Percentiles rank a stretch among this genome's conserved stretches.
These are phyloP conservation scores for Suhomyces prunicola DNA, from an alignment of 805 yeast genomes.

Conservation along the genomic window DNA sequence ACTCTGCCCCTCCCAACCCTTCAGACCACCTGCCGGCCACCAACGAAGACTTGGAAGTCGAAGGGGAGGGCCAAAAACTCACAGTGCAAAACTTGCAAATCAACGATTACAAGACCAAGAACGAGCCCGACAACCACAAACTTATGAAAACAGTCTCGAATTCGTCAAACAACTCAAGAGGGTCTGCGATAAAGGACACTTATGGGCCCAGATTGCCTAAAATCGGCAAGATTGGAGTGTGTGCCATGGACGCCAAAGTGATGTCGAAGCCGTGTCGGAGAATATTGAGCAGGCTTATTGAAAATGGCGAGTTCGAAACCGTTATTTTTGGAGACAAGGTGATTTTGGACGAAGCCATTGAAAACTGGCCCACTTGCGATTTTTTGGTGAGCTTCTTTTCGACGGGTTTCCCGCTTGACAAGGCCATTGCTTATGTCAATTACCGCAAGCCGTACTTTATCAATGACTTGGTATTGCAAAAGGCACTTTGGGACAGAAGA, in stretches of 20 bases:
- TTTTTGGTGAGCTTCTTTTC: conserved; percentile 90
- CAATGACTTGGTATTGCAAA: conserved; percentile 88
- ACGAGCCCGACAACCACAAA: conserved; percentile 18
- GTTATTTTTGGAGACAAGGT: conserved; percentile 97
- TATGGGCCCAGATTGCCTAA: conserved; percentile 56
- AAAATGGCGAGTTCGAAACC: conserved; percentile 93
- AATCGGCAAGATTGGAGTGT: conserved; percentile 93
- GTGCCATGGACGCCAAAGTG: conserved; percentile 98
- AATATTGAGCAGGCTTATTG: conserved; percentile 81
- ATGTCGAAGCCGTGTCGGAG: conserved; percentile 93
- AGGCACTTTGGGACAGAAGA: conserved; percentile 96
- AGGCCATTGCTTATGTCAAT: conserved; percentile 87
- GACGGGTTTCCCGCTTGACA: conserved; percentile 93
- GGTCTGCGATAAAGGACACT: conserved; percentile 35
- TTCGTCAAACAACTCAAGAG: conserved; percentile 29
- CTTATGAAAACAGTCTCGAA: conserved; percentile 37
- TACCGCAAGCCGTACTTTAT: conserved; percentile 85
- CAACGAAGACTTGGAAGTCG: conserved; percentile 2
- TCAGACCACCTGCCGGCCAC: conserved; percentile 3
- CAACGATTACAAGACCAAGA: conserved; percentile 16
- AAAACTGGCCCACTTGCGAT: conserved; percentile 99
- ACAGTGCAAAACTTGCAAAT: conserved; percentile 16
- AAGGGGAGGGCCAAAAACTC: conserved; percentile 5
- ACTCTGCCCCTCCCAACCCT: neutral
- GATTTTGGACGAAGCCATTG: conserved; percentile 87